Percentiles rank a stretch among this genome's conserved stretches.
Conservation (phyloP, 2,329 filamentous ascomycete species). For the Metarhizium humberi region DNA sequence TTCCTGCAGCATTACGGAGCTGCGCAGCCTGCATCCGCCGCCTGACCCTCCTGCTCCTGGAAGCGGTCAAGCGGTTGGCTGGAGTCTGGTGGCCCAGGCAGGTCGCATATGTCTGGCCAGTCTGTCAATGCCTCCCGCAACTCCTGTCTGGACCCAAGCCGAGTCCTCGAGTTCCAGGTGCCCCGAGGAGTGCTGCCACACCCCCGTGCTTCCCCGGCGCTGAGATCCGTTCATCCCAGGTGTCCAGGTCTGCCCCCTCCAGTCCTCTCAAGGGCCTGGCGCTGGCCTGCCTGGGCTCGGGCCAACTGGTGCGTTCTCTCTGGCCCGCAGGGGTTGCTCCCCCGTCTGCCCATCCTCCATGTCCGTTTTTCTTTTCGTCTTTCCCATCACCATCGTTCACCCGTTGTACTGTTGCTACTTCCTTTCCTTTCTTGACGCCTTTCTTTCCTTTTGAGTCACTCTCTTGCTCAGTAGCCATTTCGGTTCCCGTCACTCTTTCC, state of each 20-base stretch:
- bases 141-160: too few species aligned
- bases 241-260: background rate
- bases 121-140: too few species aligned
- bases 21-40: background rate
- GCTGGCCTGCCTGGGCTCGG: background rate
- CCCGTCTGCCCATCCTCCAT: slow-evolving; percentile 26
- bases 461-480: slow-evolving; percentile 33
- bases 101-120: too few species aligned
- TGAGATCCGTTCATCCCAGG: background rate
- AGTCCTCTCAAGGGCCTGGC: background rate
- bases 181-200: background rate
- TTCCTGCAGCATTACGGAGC: background rate
- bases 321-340: slow-evolving; percentile 10
- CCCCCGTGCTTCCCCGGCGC: background rate
- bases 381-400: slow-evolving; percentile 22
- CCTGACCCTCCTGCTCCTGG: too few species aligned
- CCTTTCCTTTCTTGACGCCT: slow-evolving; percentile 25
- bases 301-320: background rate
- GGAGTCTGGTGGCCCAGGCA: too few species aligned
- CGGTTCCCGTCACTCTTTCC: slow-evolving; percentile 44
- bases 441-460: slow-evolving; percentile 40
- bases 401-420: slow-evolving; percentile 24
- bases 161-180: background rate
- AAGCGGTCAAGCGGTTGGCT: too few species aligned
- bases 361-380: slow-evolving; percentile 22